Evolutionary conservation across 352 stramenopile species (phyloP).

Genomic region (Globisporangium megalacanthum): DNA sequence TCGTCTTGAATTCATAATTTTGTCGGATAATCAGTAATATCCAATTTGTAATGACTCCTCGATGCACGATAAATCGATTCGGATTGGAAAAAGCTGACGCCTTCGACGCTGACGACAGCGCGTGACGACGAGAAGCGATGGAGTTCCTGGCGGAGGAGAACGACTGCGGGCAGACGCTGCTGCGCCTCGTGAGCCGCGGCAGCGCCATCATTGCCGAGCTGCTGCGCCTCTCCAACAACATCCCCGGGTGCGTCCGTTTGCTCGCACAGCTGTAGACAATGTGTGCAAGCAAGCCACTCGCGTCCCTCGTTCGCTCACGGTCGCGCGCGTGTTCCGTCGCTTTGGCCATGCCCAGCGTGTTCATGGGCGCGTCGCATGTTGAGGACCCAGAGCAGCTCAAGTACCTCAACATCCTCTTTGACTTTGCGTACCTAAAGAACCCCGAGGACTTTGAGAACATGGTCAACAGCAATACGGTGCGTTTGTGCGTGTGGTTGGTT

Average conservation of each 20-base stretch:
- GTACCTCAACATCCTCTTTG: constrained; percentile 92
- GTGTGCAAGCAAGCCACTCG: not conserved
- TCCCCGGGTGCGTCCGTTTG: constrained; percentile 59
- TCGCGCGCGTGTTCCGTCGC: not conserved
- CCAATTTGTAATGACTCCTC: too few species aligned
- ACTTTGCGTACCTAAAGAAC: constrained; percentile 94
- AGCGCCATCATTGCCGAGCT: constrained; percentile 92
- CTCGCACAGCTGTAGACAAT: not conserved
- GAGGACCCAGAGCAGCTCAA: constrained; percentile 88
- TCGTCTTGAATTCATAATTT: too few species aligned
- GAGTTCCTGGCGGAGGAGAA: constrained; percentile 91
- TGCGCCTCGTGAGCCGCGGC: constrained; percentile 89
- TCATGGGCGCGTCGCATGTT: constrained; percentile 80
- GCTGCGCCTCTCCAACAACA: constrained; percentile 88
- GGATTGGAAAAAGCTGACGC: too few species aligned
- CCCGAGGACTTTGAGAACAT: constrained; percentile 93
- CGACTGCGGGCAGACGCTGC: constrained; percentile 92
- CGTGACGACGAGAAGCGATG: constrained; percentile 24
- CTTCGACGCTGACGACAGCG: too few species aligned
- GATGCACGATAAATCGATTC: too few species aligned
- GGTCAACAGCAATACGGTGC: constrained; percentile 87
- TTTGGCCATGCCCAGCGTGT: constrained; percentile 41
- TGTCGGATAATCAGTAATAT: too few species aligned
- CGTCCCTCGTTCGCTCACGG: not conserved
- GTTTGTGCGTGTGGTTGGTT: constrained; percentile 6